Evolutionary conservation across 352 stramenopile species (phyloP).

Genomic region (Globisporangium echinulatum): DNA sequence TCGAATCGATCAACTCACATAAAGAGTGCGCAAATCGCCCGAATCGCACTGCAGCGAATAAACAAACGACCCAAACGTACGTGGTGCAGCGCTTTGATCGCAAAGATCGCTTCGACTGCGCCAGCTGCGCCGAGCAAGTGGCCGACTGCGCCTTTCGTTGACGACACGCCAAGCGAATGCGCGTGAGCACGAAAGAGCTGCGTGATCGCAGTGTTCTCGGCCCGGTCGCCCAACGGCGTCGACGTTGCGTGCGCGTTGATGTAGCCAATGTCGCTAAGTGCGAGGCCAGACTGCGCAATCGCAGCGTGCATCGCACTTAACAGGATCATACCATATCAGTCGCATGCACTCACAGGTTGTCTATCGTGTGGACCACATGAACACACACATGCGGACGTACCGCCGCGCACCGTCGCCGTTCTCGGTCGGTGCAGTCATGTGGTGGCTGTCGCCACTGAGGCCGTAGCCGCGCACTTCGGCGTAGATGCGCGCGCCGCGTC

Average conservation of each 20-base stretch:
- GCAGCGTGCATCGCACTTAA: constrained; percentile 89
- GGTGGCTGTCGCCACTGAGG: constrained; percentile 94
- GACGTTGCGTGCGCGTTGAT: constrained; percentile 98
- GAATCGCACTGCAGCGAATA: no score
- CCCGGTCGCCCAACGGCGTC: constrained; percentile 95
- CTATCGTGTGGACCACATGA: constrained; percentile 26
- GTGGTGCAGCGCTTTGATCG: constrained; percentile 89
- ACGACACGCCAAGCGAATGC: constrained; percentile 59
- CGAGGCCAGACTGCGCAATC: constrained; percentile 68
- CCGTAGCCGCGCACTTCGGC: constrained; percentile 95
- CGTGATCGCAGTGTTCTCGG: constrained; percentile 91
- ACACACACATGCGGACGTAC: constrained; percentile 16
- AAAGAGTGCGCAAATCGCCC: background rate
- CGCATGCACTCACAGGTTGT: constrained; percentile 24
- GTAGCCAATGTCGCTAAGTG: constrained; percentile 91
- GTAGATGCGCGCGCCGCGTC: constrained; percentile 91
- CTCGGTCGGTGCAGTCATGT: constrained; percentile 81
- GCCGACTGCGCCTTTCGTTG: constrained; percentile 90
- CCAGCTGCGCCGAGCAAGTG: constrained; percentile 95
- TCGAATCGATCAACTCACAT: background rate
- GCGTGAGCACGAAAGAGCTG: constrained; percentile 67
- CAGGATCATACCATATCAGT: background rate
- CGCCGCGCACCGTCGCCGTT: constrained; percentile 54
- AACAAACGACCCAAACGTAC: constrained; percentile 22
- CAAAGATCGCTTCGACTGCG: constrained; percentile 94